Percentiles rank a stretch among this genome's conserved stretches.
Evolutionary conservation across 495 filamentous ascomycete genomes (phyloP).

Genomic region (Aspergillus egyptiacus): DNA sequence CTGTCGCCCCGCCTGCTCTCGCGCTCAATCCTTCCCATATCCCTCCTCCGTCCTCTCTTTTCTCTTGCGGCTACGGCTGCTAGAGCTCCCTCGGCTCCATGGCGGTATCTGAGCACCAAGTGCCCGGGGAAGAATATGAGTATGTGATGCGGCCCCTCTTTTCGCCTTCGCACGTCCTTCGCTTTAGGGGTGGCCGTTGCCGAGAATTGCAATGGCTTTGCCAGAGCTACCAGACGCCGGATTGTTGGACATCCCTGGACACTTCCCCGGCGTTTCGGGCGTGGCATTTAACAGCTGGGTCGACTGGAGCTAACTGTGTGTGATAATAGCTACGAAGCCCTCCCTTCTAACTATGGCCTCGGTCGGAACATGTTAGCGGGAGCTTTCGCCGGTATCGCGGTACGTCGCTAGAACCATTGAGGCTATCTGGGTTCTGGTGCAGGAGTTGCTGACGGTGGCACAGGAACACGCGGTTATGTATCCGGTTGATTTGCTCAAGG

Average conservation of each 20-base stretch:
- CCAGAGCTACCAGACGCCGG: neutral
- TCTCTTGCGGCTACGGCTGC: conserved; percentile 26
- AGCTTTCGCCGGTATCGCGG: conserved; percentile 95
- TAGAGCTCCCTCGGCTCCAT: conserved; percentile 39
- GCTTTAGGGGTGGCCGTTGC: neutral
- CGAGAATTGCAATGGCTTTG: neutral
- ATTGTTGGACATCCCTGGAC: neutral
- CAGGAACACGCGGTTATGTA: conserved; percentile 96
- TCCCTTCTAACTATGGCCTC: conserved; percentile 64
- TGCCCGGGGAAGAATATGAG: conserved; percentile 41
- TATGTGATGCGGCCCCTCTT: conserved; percentile 25
- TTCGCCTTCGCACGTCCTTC: conserved; percentile 3
- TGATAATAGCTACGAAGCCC: conserved; percentile 55
- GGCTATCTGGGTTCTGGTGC: neutral
- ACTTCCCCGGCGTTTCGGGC: neutral
- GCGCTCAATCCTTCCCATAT: neutral
- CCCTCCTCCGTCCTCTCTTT: conserved; percentile 6
- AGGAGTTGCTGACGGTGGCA: conserved; percentile 17
- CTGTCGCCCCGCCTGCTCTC: neutral
- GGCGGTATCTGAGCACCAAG: conserved; percentile 33
- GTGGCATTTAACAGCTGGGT: neutral
- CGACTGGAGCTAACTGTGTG: conserved; percentile 21
- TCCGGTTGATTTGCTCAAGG: conserved; percentile 95
- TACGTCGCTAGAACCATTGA: conserved; percentile 36
- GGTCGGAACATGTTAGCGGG: conserved; percentile 82